Evolutionary conservation across 441 rosid genomes (phyloP), one percentile per base, ranked within the genome.

Genomic region (Gossypium laxum): DNA sequence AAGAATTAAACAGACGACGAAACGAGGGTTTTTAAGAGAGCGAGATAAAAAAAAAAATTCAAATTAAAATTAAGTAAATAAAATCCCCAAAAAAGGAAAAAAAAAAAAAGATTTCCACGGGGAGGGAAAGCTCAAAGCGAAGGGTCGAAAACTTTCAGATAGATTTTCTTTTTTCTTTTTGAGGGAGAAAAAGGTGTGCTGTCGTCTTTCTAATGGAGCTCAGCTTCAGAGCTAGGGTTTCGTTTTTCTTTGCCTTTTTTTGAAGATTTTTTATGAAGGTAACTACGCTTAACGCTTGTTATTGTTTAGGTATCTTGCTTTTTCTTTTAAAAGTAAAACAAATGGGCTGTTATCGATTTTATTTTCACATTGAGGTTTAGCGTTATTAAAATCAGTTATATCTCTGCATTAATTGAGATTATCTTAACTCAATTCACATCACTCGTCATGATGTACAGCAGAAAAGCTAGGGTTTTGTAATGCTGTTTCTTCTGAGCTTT

Each of bases 201-300:
- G 47, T 64, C 55, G 30, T 59, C 50, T 60, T 75, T 75, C 48
- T 60, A n/a, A 47, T 47, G 71, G 47, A 66, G 75, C 77, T 15
- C 77, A 67, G 51, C 24, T 66, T 70, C 76, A 24, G 69, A 57
- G 74, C 73, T 82, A 80, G 84, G 85, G 87, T 81, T 79, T 78
- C 65, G 15, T n/a, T 26, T 48, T 7, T 32, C 3, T 1, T 34
- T 5, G 4, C 4, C 17, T 15, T 57, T 47, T 17, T 66, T 77
- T 18, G 43, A n/a, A 28, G 32, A 14, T 73, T 54, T 52, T 63
- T 34, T 32, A 74, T 34, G 41, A 56, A 77, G 85, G 83, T 84
- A 72, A 60, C 68, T 34, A 30, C 50, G 4, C 71, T 32, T 62
- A 58, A 58, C 58, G 15, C 38, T 70, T 41, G 5, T 11, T 22